Evolutionary conservation across 2,329 filamentous ascomycete genomes (phyloP).

Genomic region (Escovopsis sp.): DNA sequence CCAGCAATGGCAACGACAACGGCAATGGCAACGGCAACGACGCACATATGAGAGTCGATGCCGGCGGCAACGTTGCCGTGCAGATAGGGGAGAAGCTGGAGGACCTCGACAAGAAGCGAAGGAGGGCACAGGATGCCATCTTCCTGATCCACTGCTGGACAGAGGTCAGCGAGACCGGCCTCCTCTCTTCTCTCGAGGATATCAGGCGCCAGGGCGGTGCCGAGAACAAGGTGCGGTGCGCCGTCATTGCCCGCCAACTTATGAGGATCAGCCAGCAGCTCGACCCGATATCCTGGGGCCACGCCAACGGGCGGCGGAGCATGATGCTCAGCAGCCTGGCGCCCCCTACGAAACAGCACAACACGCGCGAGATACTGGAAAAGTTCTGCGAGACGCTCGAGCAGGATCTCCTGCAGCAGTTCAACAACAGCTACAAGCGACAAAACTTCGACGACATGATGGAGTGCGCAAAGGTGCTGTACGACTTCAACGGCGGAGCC

Average conservation of each 20-base stretch:
- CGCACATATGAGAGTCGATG: constrained; percentile 22
- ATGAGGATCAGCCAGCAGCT: constrained; percentile 87
- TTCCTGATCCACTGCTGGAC: constrained; percentile 96
- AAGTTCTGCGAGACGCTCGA: constrained; percentile 94
- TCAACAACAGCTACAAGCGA: constrained; percentile 89
- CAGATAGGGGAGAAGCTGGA: constrained; percentile 90
- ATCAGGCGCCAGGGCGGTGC: constrained; percentile 71
- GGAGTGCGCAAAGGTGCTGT: constrained; percentile 83
- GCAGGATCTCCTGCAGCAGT: constrained; percentile 88
- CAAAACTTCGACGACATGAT: constrained; percentile 98
- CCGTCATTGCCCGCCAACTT: constrained; percentile 83
- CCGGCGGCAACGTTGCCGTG: constrained; percentile 76
- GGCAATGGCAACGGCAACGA: no score
- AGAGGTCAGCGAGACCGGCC: constrained; percentile 80
- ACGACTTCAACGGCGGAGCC: constrained; percentile 90
- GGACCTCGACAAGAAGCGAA: constrained; percentile 82
- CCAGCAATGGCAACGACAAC: no score
- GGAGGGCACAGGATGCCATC: constrained; percentile 79
- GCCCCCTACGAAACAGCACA: constrained; percentile 30
- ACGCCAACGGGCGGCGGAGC: constrained; percentile 41
- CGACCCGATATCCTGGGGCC: constrained; percentile 59
- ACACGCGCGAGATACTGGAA: constrained; percentile 81
- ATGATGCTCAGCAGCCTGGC: constrained; percentile 28
- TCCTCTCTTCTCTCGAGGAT: constrained; percentile 75
- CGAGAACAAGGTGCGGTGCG: constrained; percentile 87